These are phyloP conservation scores for Jackrogersella minutella DNA, from an alignment of 495 filamentous ascomycete species.

Conservation along the genomic window DNA sequence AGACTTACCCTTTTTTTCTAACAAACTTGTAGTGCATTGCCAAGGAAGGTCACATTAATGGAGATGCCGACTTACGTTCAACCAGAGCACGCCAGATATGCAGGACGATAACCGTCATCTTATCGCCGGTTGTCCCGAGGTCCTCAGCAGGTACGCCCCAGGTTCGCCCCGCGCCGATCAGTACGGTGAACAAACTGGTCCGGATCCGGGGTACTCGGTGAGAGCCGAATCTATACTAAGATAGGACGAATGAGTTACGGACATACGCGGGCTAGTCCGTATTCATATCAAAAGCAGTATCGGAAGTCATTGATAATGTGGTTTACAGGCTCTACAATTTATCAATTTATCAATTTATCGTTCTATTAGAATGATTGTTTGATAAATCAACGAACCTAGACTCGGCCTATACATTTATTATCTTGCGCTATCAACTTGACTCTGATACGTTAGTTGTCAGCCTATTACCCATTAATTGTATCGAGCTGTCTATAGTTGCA, in stretches of 20 bases:
- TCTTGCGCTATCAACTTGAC: too few species aligned
- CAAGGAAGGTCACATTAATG: conserved; percentile 25
- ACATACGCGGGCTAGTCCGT: neutral
- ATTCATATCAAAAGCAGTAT: neutral
- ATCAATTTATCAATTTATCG: too few species aligned
- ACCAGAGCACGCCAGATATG: conserved; percentile 14
- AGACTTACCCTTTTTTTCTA: neutral
- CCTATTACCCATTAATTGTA: neutral
- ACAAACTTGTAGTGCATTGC: neutral
- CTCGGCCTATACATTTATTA: neutral
- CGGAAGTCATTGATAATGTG: neutral
- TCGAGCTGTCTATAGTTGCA: neutral
- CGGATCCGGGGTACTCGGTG: neutral
- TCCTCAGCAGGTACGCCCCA: too few species aligned
- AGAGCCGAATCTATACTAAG: conserved; percentile 1
- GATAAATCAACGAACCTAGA: neutral
- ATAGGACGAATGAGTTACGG: neutral
- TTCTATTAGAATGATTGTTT: neutral
- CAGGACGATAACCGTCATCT: conserved; percentile 1
- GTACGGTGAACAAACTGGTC: neutral
- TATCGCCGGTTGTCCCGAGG: conserved; percentile 1
- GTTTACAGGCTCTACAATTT: too few species aligned
- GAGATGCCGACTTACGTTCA: conserved; percentile 15
- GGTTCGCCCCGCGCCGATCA: conserved; percentile 23
- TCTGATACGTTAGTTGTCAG: neutral